A percentile compares a stretch with the other conserved stretches of the same genome.
Conservation (phyloP, 208 protist species). For the Leptomonas seymouri region DNA sequence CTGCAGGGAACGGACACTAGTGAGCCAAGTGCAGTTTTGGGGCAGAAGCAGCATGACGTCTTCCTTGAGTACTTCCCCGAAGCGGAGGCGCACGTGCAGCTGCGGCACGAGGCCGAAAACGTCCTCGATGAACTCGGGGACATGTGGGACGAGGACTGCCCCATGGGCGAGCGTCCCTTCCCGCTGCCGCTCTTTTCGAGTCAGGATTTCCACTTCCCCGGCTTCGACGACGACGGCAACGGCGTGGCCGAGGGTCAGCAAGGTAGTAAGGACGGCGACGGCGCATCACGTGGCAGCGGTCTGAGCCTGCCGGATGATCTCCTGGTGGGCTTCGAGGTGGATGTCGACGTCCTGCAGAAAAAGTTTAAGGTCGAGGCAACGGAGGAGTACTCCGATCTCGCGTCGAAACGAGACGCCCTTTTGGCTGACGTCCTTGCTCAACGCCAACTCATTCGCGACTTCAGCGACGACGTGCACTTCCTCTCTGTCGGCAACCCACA, state of each 20-base stretch:
- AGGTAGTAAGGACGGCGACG: constrained; percentile 2
- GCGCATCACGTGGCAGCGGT: not conserved
- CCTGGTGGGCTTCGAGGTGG: constrained; percentile 47
- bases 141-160: constrained; percentile 26
- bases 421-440: constrained; percentile 49
- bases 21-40: constrained; percentile 16
- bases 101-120: constrained; percentile 61
- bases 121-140: constrained; percentile 50
- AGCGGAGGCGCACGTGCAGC: constrained; percentile 58
- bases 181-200: constrained; percentile 25
- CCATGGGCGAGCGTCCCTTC: constrained; percentile 9
- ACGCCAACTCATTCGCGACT: constrained; percentile 43
- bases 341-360: constrained; percentile 39
- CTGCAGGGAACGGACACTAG: not conserved
- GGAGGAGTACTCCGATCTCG: constrained; percentile 63
- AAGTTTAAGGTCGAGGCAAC: constrained; percentile 65
- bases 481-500: constrained; percentile 48
- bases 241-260: not conserved
- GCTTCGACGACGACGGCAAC: constrained; percentile 9
- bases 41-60: constrained; percentile 43
- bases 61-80: constrained; percentile 74
- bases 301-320: constrained; percentile 13
- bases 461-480: constrained; percentile 52
- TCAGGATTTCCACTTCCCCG: constrained; percentile 6
- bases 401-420: constrained; percentile 45